A percentile compares a stretch with the other conserved stretches of the same genome.
These are phyloP conservation scores for Hypsizygus marmoreus DNA, from an alignment of 768 basidiomycete species.

Conservation along the genomic window DNA sequence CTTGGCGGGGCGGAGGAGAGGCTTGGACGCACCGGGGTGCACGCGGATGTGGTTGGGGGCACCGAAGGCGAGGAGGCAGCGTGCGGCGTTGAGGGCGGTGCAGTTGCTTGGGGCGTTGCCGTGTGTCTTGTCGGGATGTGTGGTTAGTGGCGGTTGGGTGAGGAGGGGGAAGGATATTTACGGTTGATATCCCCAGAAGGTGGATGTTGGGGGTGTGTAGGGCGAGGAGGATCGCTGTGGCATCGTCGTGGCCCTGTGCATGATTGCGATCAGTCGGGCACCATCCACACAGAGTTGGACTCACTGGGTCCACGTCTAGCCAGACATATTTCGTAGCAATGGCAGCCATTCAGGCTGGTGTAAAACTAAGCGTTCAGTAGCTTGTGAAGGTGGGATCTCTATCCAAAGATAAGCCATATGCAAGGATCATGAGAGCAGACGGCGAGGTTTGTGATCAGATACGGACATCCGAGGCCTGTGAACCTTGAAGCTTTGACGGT, in stretches of 20 bases:
- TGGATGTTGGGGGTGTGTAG: slow-evolving; percentile 63
- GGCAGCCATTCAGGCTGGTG: too few relatives aligned
- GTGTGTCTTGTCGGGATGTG: slow-evolving; percentile 55
- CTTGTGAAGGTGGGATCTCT: too few relatives aligned
- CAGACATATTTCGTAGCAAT: slow-evolving; percentile 48
- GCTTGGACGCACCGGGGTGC: slow-evolving; percentile 69
- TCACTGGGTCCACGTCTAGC: slow-evolving; percentile 69
- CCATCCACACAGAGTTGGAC: slow-evolving; percentile 16
- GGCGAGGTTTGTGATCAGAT: too few relatives aligned
- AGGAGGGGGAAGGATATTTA: slow-evolving; percentile 29
- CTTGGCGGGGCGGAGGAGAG: slow-evolving; percentile 61
- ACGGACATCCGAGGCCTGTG: too few relatives aligned
- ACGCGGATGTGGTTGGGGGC: slow-evolving; percentile 60
- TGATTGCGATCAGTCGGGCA: neutral
- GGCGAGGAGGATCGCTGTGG: slow-evolving; percentile 79
- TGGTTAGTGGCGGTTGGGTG: neutral
- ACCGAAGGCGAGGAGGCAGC: slow-evolving; percentile 75
- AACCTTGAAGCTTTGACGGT: too few relatives aligned
- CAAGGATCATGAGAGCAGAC: too few relatives aligned
- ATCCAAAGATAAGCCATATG: too few relatives aligned
- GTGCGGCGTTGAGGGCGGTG: slow-evolving; percentile 73
- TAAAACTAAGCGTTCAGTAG: too few relatives aligned
- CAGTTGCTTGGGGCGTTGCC: slow-evolving; percentile 70
- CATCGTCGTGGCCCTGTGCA: slow-evolving; percentile 85
- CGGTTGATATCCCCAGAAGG: slow-evolving; percentile 84